Percentiles rank a stretch among this genome's conserved stretches.
phyloP scores from a whole-genome alignment of 2,329 filamentous ascomycete species.

The Fusarium sp. region DNA sequence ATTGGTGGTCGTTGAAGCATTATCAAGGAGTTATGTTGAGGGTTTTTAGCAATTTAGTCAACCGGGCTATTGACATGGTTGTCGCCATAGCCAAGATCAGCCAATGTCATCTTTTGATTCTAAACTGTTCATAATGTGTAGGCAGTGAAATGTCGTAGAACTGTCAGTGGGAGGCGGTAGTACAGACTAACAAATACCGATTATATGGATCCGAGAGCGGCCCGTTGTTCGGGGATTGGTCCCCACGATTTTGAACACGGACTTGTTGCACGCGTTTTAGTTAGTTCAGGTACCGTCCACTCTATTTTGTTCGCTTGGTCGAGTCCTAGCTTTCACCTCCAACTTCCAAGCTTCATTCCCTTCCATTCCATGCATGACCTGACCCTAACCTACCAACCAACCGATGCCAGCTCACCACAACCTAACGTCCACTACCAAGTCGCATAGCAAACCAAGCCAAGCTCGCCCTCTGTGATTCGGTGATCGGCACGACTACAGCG shows the following conservation, averaged over 20 bases:
- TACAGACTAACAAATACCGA: constrained; percentile 10
- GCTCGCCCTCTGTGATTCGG: not conserved
- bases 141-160: not conserved
- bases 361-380: not conserved
- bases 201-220: constrained; percentile 33
- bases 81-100: not conserved
- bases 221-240: constrained; percentile 27
- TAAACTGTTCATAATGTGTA: not conserved
- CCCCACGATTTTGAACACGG: constrained; percentile 25
- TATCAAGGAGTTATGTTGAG: constrained; percentile 24
- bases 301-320: constrained; percentile 9
- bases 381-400: not conserved
- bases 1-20: constrained; percentile 25
- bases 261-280: not conserved
- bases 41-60: constrained; percentile 10
- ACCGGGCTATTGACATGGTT: not conserved
- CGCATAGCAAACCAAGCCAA: not conserved
- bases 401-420: not conserved
- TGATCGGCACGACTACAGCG: not conserved
- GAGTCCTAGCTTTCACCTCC: not conserved
- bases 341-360: constrained; percentile 2
- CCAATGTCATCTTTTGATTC: not conserved
- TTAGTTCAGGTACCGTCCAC: constrained; percentile 4
- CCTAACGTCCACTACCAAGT: not conserved
- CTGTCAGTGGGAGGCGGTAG: not conserved